These are phyloP conservation scores for Phylloporus arenicola DNA, from an alignment of 768 basidiomycete species.

Conservation along the genomic window DNA sequence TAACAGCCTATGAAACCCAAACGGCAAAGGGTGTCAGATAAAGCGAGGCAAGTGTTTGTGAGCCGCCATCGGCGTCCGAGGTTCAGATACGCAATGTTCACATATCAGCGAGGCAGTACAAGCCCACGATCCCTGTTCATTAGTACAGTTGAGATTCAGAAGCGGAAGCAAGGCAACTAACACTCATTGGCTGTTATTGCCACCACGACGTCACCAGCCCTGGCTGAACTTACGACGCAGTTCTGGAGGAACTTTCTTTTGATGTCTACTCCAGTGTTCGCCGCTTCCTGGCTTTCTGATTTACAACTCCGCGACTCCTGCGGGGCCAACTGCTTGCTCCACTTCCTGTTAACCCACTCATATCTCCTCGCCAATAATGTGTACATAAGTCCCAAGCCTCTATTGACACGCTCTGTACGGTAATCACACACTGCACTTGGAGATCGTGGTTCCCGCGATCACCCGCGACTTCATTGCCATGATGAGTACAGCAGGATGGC, in stretches of 20 bases:
- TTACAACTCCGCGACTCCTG: slow-evolving; percentile 31
- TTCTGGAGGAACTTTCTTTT: slow-evolving; percentile 1
- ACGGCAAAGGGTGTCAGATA: slow-evolving; percentile 21
- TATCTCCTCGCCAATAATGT: neutral
- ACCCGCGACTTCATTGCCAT: neutral
- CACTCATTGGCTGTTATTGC: slow-evolving; percentile 23
- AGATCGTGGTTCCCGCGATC: slow-evolving; percentile 14
- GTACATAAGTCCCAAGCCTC: slow-evolving; percentile 9
- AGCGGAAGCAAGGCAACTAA: slow-evolving; percentile 5
- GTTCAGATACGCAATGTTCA: slow-evolving; percentile 17
- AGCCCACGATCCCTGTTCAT: slow-evolving; percentile 14
- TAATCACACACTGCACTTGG: neutral
- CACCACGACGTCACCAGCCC: slow-evolving; percentile 16
- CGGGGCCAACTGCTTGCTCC: slow-evolving; percentile 15
- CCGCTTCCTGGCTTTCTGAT: neutral
- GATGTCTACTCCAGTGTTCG: neutral
- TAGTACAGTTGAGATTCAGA: slow-evolving; percentile 5
- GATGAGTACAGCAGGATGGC: slow-evolving; percentile 1
- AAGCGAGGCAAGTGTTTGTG: slow-evolving; percentile 17
- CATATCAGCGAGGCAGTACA: slow-evolving; percentile 26
- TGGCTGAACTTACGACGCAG: slow-evolving; percentile 7
- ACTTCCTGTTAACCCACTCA: neutral
- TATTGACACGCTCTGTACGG: neutral
- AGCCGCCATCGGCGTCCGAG: slow-evolving; percentile 14
- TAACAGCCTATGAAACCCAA: slow-evolving; percentile 29